A percentile compares a stretch with the other conserved stretches of the same genome.
These are phyloP conservation scores for Penicillium sp. DNA, from an alignment of 2,329 filamentous ascomycete species.

Conservation along the genomic window DNA sequence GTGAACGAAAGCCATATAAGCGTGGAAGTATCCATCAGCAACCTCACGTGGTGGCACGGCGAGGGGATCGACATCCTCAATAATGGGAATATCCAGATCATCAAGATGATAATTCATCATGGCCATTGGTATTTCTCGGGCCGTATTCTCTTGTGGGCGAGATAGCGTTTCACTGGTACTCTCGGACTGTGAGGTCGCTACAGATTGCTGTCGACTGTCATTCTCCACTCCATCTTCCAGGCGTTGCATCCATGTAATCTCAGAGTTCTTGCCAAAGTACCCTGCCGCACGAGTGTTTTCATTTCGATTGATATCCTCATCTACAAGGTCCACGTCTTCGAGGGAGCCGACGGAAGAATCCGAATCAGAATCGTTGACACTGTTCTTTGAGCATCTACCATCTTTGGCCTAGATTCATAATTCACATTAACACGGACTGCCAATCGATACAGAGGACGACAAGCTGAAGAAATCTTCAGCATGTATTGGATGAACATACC, in stretches of 20 bases:
- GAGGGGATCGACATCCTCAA: conserved; percentile 36
- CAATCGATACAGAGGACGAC: background rate
- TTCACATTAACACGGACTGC: background rate
- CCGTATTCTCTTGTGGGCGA: background rate
- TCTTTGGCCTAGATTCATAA: conserved; percentile 7
- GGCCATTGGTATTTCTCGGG: conserved; percentile 20
- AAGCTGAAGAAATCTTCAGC: background rate
- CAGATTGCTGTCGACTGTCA: conserved; percentile 9
- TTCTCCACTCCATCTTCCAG: conserved; percentile 31
- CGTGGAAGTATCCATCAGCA: conserved; percentile 39
- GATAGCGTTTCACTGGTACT: background rate
- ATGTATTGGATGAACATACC: conserved; percentile 15
- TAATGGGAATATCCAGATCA: conserved; percentile 35
- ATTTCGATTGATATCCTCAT: conserved; percentile 42
- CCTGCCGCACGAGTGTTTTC: conserved; percentile 37
- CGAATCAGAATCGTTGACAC: conserved; percentile 18
- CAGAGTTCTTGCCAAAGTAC: conserved; percentile 46
- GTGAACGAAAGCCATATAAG: conserved; percentile 42
- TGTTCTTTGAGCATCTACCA: background rate
- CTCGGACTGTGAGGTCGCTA: background rate
- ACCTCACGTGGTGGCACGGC: conserved; percentile 36
- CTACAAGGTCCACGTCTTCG: conserved; percentile 40
- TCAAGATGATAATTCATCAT: conserved; percentile 42
- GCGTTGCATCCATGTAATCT: conserved; percentile 44
- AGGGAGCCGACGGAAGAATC: conserved; percentile 36